Percentiles rank a stretch among this genome's conserved stretches.
Conservation (phyloP, 805 yeast species). For the Monosporozyma solicola region DNA sequence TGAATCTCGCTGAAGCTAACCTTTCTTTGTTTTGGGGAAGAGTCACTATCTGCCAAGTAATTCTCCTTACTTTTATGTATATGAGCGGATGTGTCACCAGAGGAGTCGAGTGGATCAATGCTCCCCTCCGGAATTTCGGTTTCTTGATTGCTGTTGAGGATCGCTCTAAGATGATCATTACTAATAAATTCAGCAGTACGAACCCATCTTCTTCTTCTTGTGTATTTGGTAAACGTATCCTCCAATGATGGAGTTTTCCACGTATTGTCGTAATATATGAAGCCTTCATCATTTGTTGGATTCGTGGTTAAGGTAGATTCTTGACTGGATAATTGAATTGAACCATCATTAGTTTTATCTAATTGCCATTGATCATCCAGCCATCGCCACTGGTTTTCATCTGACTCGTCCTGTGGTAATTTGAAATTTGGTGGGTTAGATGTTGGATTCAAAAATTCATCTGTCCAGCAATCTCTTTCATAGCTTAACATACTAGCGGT, state of each 20-base stretch:
- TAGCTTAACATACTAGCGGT: slow-evolving; percentile 83
- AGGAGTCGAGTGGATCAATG: not conserved
- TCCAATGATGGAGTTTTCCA: slow-evolving; percentile 90
- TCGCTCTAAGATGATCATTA: slow-evolving; percentile 1
- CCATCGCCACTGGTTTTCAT: slow-evolving; percentile 88
- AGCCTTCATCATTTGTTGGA: slow-evolving; percentile 78
- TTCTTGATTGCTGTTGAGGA: not conserved
- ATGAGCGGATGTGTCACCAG: not conserved
- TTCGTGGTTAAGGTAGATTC: slow-evolving; percentile 42
- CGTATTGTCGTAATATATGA: slow-evolving; percentile 80
- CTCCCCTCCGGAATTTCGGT: not conserved
- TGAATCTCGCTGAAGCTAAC: slow-evolving; percentile 27
- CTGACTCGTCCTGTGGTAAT: slow-evolving; percentile 63
- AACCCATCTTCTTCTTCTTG: slow-evolving; percentile 92
- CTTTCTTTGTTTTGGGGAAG: slow-evolving; percentile 12
- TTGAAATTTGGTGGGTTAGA: slow-evolving; percentile 68
- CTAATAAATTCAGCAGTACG: slow-evolving; percentile 79
- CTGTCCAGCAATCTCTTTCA: slow-evolving; percentile 96
- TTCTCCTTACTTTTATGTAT: not conserved
- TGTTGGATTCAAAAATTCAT: slow-evolving; percentile 83
- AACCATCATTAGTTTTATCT: slow-evolving; percentile 82
- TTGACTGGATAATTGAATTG: slow-evolving; percentile 54
- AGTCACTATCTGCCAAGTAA: not conserved
- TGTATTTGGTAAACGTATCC: slow-evolving; percentile 81
- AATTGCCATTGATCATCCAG: slow-evolving; percentile 87